A percentile compares a stretch with the other conserved stretches of the same genome.
Evolutionary conservation across 2,329 filamentous ascomycete genomes (phyloP).

Genomic region (Cryoendolithus antarcticus): DNA sequence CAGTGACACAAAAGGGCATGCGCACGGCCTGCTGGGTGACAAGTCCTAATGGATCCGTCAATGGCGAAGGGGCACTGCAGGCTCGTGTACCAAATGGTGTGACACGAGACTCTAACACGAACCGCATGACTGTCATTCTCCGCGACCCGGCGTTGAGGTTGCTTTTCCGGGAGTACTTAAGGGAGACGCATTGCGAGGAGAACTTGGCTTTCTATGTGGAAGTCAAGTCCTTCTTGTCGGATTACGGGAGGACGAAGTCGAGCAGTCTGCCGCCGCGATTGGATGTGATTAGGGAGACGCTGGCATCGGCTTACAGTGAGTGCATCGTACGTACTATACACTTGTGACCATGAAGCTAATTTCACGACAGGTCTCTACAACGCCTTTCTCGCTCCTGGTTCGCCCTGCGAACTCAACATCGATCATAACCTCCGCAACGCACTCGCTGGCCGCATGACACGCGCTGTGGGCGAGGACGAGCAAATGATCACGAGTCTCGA

Average conservation of each 20-base stretch:
- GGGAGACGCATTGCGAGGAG: constrained; percentile 94
- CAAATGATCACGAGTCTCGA: constrained; percentile 86
- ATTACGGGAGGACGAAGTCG: constrained; percentile 55
- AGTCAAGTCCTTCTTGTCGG: constrained; percentile 73
- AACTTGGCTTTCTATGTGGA: constrained; percentile 94
- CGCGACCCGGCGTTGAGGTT: constrained; percentile 78
- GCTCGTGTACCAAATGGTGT: constrained; percentile 38
- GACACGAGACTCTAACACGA: constrained; percentile 83
- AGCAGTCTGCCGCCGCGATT: constrained; percentile 51
- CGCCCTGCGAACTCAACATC: constrained; percentile 94
- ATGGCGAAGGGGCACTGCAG: constrained; percentile 22
- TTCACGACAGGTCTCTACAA: constrained; percentile 68
- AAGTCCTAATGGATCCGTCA: constrained; percentile 35
- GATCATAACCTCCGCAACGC: constrained; percentile 91
- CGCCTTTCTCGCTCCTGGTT: constrained; percentile 88
- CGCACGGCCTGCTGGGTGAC: constrained; percentile 54
- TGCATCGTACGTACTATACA: constrained; percentile 6
- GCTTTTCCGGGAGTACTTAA: constrained; percentile 84
- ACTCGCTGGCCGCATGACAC: constrained; percentile 90
- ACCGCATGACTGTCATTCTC: constrained; percentile 84
- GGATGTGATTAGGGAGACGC: constrained; percentile 85
- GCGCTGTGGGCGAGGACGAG: constrained; percentile 84
- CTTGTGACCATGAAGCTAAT: constrained; percentile 12
- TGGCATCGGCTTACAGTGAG: constrained; percentile 83
- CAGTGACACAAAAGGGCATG: constrained; percentile 71